Base-by-base conservation (phyloP, 2,329 filamentous ascomycete genomes). In the Sporothrix schenckii region DNA sequence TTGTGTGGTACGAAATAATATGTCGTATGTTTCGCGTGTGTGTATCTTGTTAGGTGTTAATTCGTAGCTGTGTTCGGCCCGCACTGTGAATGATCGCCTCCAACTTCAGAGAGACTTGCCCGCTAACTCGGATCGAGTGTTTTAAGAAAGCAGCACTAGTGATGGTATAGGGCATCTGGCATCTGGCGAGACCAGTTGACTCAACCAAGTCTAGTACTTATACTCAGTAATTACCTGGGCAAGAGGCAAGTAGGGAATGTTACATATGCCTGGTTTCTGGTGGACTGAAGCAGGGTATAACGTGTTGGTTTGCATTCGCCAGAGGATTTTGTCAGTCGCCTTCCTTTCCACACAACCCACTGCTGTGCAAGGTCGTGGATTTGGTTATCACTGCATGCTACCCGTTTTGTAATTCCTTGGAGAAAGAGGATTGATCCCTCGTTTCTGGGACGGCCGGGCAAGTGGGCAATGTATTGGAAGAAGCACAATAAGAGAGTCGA, bases 301-400 rank as follows among this genome's bases (percentile, higher is more conserved):
- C n/a, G 49, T 67, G 34, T 44, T 41, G 54, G n/a, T 30, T 39
- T 54, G 9, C 50, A 56, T 13, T 13, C 50, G 50, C 16, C 52
- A 52, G 66, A 68, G 16, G 34, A 68, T 68, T 47, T 68, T 56
- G 52, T 30, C 39, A 68, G 34, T 56, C 47, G 47, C 47, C 52
- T 21, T 11, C 50, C 41, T 39, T 21, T 53, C 14, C 6, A 30
- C 66, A 49, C n/a, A 34, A 34, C 39, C 50, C 52, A 52, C 39
- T 56, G 66, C 19, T 30, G 66, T 58, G 39, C 65, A 44, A 21
- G 27, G 52, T 19, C 14, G 39, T 30, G 39, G 16, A 39, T 54
- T 66, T 39, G 63, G 16, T 66, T 44, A 65, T 34, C 27, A 39
- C 21, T 66, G 63, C 63, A 41, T 13, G 49, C n/a, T 41, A 49